A percentile compares a stretch with the other conserved stretches of the same genome.
Conservation (phyloP, 257 asterid species). For the Primulina eburnea region DNA sequence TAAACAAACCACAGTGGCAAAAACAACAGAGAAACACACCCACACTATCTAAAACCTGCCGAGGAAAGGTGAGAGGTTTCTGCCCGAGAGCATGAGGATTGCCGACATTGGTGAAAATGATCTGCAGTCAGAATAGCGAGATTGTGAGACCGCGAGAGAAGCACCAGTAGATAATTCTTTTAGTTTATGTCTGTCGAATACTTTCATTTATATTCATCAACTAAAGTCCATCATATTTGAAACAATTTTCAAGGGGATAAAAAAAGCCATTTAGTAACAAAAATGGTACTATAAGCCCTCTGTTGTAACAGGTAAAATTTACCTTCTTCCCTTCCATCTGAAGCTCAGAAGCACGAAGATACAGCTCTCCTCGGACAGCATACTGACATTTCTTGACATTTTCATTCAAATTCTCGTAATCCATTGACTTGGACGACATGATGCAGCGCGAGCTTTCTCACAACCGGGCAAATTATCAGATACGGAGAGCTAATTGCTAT, state of each 20-base stretch:
- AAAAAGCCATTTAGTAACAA: neutral
- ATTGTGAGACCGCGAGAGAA: neutral
- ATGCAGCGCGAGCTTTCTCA: constrained; percentile 20
- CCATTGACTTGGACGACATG: constrained; percentile 69
- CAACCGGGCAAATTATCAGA: constrained; percentile 1
- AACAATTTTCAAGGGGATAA: constrained; percentile 11
- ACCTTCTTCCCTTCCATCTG: constrained; percentile 99
- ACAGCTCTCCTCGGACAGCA: constrained; percentile 98
- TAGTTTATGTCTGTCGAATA: neutral
- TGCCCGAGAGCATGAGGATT: constrained; percentile 97
- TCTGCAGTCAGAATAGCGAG: constrained; percentile 41
- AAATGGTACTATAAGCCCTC: neutral
- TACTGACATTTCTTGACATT: constrained; percentile 95
- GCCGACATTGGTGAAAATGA: constrained; percentile 89
- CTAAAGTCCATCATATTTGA: neutral
- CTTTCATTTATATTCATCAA: neutral
- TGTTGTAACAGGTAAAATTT: neutral
- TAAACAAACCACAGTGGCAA: constrained; percentile 14
- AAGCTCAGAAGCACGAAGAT: constrained; percentile 99
- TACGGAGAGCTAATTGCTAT: constrained; percentile 7
- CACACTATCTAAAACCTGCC: constrained; percentile 55
- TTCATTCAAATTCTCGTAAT: constrained; percentile 88
- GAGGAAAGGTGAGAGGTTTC: constrained; percentile 91
- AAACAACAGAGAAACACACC: neutral
- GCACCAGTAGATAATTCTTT: neutral